Base-by-base conservation (phyloP, 75 land plant species). In the Ceratopteris richardii region DNA sequence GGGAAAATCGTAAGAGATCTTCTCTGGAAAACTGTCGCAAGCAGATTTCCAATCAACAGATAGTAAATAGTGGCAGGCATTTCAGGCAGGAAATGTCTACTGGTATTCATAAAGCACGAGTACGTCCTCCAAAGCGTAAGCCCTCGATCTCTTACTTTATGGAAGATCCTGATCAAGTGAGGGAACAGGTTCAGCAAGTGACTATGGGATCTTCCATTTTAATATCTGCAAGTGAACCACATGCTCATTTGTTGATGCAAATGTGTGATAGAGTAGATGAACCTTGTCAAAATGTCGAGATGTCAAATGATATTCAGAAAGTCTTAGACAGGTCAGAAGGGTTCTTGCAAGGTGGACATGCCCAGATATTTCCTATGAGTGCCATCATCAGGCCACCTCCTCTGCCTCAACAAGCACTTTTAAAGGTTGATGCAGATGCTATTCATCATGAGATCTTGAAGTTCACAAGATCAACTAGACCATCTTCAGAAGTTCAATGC, bases 371-470 rank as follows among this genome's bases (percentile, higher is more conserved):
- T 30, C 18, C 48, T 55, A 27, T 70, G 57, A 39, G 27, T 30
- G 44, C 60, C 0, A 50, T 57, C 2, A 42, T 43, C 4, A 65
- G 70, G 0, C 53, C 76, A 14, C 65, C 64, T 19, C 36, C 39
- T 1, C n/a, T n/a, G n/a, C n/a, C n/a, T n/a, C n/a, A n/a, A n/a
- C n/a, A n/a, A n/a, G 3, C 37, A 4, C 3, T 33, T 4, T 13
- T 48, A 5, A 22, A 57, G 47, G 61, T 22, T 13, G 60, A 65
- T 50, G 65, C 62, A 12, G 57, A 66, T 20, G 54, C 46, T 22
- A 48, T 77, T 1, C 79, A 77, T 31, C 26, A 18, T 9, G 79
- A 77, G 48, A 77, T 77, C 22, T 21, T 73, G 58, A 44, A 77
- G 27, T 77, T 73, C 52, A 62, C 77, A 2, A 13, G 36, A 25